Conservation (phyloP, 2,329 filamentous ascomycete genomes). For the Trichophyton rubrum region DNA sequence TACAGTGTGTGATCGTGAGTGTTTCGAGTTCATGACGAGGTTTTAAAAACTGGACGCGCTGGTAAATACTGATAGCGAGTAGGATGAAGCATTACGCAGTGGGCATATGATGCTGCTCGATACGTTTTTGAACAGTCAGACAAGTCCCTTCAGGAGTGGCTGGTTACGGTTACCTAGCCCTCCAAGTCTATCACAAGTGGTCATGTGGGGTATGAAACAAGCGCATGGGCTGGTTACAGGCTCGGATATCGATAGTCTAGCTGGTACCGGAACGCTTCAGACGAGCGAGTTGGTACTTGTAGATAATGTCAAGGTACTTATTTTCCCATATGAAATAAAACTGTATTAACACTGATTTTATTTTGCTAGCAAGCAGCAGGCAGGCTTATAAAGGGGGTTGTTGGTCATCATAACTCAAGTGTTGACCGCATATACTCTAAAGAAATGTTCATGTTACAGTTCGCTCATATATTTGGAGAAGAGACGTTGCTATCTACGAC, state of each 20-base stretch:
- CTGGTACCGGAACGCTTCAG: conserved; percentile 25
- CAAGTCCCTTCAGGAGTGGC: conserved; percentile 59
- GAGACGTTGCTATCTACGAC: conserved; percentile 43
- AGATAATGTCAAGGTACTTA: conserved; percentile 45
- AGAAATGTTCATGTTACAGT: conserved; percentile 49
- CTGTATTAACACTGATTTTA: neutral
- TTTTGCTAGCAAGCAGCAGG: conserved; percentile 39
- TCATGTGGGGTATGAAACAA: conserved; percentile 64
- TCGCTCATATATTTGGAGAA: conserved; percentile 41
- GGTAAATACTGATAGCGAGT: neutral
- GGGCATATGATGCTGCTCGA: conserved; percentile 58
- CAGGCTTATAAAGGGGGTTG: conserved; percentile 38
- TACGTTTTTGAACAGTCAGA: conserved; percentile 52
- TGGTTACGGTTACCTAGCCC: conserved; percentile 42
- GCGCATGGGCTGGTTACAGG: conserved; percentile 47
- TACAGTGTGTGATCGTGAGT: conserved; percentile 58
- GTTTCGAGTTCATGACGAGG: too few relatives aligned
- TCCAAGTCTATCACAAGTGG: conserved; percentile 53
- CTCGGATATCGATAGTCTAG: conserved; percentile 24
- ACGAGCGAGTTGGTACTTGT: conserved; percentile 36
- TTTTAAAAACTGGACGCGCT: neutral
- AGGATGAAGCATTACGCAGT: conserved; percentile 57
- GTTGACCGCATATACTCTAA: conserved; percentile 58
- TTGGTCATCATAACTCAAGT: conserved; percentile 34
- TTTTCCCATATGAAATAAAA: neutral